A percentile compares a stretch with the other conserved stretches of the same genome.
Evolutionary conservation across 2,329 filamentous ascomycete genomes (phyloP).

Genomic region (Furcasterigmium furcatum): DNA sequence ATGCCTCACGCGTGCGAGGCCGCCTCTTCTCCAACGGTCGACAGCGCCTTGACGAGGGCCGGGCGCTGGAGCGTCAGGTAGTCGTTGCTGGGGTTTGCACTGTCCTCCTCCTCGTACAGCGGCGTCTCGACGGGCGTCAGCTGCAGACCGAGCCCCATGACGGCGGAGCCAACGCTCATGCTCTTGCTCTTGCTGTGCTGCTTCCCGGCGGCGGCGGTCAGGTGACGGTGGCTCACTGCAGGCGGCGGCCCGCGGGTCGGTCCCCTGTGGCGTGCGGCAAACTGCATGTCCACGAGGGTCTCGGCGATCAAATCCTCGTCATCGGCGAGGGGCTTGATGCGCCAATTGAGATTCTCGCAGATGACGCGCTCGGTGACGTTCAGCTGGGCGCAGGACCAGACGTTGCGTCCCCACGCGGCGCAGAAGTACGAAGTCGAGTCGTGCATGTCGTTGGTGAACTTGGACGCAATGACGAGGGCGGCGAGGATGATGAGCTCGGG

Average conservation of each 20-base stretch:
- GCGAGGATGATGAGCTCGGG: constrained; percentile 63
- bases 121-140: constrained; percentile 37
- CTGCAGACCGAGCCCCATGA: constrained; percentile 33
- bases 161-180: constrained; percentile 33
- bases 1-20: background rate
- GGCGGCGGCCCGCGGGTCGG: constrained; percentile 14
- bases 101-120: constrained; percentile 8
- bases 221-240: constrained; percentile 6
- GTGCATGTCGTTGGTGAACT: constrained; percentile 61
- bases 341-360: constrained; percentile 61
- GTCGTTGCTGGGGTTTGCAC: constrained; percentile 5
- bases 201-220: constrained; percentile 1
- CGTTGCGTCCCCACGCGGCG: constrained; percentile 46
- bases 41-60: constrained; percentile 3
- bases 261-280: constrained; percentile 41
- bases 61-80: constrained; percentile 8
- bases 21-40: constrained; percentile 10
- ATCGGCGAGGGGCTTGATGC: constrained; percentile 58
- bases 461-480: constrained; percentile 61
- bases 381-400: constrained; percentile 61
- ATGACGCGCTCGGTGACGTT: constrained; percentile 62
- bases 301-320: constrained; percentile 53
- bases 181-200: constrained; percentile 29
- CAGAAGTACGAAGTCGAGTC: constrained; percentile 51
- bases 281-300: constrained; percentile 61